Conservation (phyloP, 805 yeast species). For the Metschnikowia dekortorum region DNA sequence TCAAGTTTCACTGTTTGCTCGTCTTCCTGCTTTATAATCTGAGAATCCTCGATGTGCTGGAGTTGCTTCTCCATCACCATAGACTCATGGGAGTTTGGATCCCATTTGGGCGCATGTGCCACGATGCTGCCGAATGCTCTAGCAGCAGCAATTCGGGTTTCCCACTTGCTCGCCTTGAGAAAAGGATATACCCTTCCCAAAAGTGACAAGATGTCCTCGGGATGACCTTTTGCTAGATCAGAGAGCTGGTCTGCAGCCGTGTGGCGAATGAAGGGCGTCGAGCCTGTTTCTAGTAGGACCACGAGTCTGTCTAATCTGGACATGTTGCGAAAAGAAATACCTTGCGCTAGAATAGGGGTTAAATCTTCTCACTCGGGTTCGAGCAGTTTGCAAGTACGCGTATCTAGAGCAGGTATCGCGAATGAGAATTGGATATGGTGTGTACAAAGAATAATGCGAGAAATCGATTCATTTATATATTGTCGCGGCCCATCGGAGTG, state of each 20-base stretch:
- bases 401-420: slow-evolving; percentile 2
- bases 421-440: slow-evolving; percentile 4
- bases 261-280: slow-evolving; percentile 86
- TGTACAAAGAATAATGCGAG: slow-evolving; percentile 14
- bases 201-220: slow-evolving; percentile 81
- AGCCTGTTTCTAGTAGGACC: slow-evolving; percentile 80
- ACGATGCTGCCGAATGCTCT: slow-evolving; percentile 93
- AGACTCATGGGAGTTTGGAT: slow-evolving; percentile 56
- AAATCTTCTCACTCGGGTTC: neutral
- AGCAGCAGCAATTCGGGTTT: slow-evolving; percentile 92
- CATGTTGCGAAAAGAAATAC: slow-evolving; percentile 19
- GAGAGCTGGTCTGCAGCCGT: slow-evolving; percentile 97
- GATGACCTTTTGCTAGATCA: slow-evolving; percentile 89
- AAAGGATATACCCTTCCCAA: slow-evolving; percentile 90
- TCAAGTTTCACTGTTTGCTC: slow-evolving; percentile 31
- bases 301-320: slow-evolving; percentile 56
- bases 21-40: slow-evolving; percentile 24
- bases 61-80: slow-evolving; percentile 21
- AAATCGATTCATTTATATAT: slow-evolving; percentile 11
- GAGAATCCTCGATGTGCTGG: slow-evolving; percentile 14
- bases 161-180: slow-evolving; percentile 83
- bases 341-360: neutral
- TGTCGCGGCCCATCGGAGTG: slow-evolving; percentile 11
- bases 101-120: slow-evolving; percentile 74
- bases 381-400: neutral